Evolutionary conservation across 805 yeast species (phyloP).

Genomic region (Kuraishia ogatae): DNA sequence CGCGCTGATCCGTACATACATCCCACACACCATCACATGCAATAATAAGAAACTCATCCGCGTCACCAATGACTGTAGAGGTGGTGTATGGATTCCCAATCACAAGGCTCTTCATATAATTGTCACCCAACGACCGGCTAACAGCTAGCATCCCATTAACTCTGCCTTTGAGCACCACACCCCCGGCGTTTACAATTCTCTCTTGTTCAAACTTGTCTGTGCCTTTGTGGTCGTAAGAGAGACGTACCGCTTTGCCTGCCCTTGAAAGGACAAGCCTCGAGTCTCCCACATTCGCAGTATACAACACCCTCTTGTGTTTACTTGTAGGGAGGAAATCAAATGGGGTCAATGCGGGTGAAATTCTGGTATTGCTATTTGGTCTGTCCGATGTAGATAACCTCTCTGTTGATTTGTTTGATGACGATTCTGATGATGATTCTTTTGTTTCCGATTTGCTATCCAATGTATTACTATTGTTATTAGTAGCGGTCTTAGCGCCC

Average conservation of each 20-base stretch:
- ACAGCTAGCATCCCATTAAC: slow-evolving; percentile 96
- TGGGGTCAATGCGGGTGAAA: slow-evolving; percentile 10
- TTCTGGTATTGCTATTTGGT: neutral
- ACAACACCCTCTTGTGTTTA: slow-evolving; percentile 63
- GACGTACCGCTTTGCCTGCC: slow-evolving; percentile 62
- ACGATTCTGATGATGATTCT: neutral
- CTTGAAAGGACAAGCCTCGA: slow-evolving; percentile 76
- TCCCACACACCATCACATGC: slow-evolving; percentile 99
- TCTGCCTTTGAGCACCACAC: slow-evolving; percentile 79
- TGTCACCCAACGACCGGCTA: slow-evolving; percentile 87
- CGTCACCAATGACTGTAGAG: slow-evolving; percentile 57
- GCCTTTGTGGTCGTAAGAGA: slow-evolving; percentile 92
- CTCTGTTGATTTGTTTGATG: neutral
- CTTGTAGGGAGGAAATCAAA: slow-evolving; percentile 40
- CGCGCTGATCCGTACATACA: slow-evolving; percentile 77
- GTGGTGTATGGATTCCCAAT: slow-evolving; percentile 91
- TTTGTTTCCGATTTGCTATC: neutral
- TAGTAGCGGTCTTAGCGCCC: neutral
- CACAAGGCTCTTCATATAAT: slow-evolving; percentile 84
- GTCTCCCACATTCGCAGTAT: slow-evolving; percentile 95
- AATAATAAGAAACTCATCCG: slow-evolving; percentile 73
- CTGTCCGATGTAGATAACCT: no score
- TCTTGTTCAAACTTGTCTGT: slow-evolving; percentile 69
- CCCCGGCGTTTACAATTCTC: slow-evolving; percentile 74
- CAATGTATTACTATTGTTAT: neutral